A percentile compares a stretch with the other conserved stretches of the same genome.
phyloP scores from a whole-genome alignment of 768 basidiomycete genomes.

The Paxillus ammoniavirescens region DNA sequence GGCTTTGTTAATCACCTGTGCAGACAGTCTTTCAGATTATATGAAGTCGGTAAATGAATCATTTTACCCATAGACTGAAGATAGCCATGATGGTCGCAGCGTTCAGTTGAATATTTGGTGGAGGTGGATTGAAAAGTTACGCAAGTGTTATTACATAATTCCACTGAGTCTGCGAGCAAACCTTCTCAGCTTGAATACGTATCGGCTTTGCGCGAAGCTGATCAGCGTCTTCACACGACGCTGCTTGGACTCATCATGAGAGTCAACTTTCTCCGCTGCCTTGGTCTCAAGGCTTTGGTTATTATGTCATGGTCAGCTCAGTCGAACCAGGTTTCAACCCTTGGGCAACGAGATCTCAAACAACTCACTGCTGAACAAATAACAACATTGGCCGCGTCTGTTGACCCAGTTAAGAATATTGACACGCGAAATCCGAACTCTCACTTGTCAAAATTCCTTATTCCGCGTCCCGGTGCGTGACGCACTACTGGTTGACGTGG shows the following conservation, averaged over 20 bases:
- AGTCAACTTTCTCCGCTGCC: slow-evolving; percentile 3
- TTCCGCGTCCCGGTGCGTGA: slow-evolving; percentile 75
- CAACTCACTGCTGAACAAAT: slow-evolving; percentile 53
- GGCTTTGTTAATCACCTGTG: slow-evolving; percentile 95
- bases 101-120: background rate
- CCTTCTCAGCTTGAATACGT: too few species aligned
- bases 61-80: slow-evolving; percentile 76
- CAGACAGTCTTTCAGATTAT: background rate
- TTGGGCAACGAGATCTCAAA: slow-evolving; percentile 36
- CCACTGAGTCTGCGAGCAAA: too few species aligned
- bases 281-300: slow-evolving; percentile 8
- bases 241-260: slow-evolving; percentile 12
- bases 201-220: too few species aligned
- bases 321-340: slow-evolving; percentile 30
- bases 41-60: background rate
- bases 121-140: background rate
- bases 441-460: slow-evolving; percentile 80
- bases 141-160: too few species aligned
- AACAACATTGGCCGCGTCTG: slow-evolving; percentile 46
- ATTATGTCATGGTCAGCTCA: slow-evolving; percentile 22
- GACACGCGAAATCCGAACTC: slow-evolving; percentile 65
- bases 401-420: slow-evolving; percentile 66
- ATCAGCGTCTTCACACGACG: too few species aligned
- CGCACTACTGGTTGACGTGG: background rate
- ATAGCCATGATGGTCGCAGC: slow-evolving; percentile 54